A percentile compares a stretch with the other conserved stretches of the same genome.
These are phyloP conservation scores for Citropsis articulata DNA, from an alignment of 345 rosid genomes.

Conservation along the genomic window DNA sequence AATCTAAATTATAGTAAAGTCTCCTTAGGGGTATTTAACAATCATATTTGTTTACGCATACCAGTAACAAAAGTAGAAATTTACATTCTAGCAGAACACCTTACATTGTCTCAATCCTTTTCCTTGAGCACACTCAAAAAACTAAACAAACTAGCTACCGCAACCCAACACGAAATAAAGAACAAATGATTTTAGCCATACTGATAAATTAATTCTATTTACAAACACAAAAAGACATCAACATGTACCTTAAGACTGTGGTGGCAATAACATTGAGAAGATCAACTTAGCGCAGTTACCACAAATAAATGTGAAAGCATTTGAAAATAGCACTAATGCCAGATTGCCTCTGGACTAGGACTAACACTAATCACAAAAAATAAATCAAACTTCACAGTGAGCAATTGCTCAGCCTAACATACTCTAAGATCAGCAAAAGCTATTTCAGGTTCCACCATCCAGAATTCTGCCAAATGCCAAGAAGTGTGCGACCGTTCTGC, in stretches of 20 bases:
- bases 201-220: too few relatives aligned
- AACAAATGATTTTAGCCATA: too few relatives aligned
- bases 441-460: conserved; percentile 98
- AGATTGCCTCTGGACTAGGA: not conserved
- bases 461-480: conserved; percentile 92
- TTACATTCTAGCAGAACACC: too few relatives aligned
- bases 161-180: too few relatives aligned
- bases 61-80: too few relatives aligned
- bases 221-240: not conserved
- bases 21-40: too few relatives aligned
- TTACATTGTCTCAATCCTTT: too few relatives aligned
- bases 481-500: conserved; percentile 91
- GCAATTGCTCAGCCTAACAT: not conserved
- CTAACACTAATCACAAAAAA: not conserved
- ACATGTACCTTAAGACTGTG: too few relatives aligned
- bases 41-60: too few relatives aligned
- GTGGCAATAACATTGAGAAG: not conserved
- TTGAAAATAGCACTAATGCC: not conserved
- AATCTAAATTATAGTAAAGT: too few relatives aligned
- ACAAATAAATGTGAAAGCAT: not conserved
- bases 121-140: too few relatives aligned
- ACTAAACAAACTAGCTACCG: too few relatives aligned
- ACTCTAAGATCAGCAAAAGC: conserved; percentile 84
- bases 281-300: not conserved
- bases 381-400: not conserved